Base-by-base conservation (phyloP, 2,329 filamentous ascomycete genomes). In the Cladosporium sp. region DNA sequence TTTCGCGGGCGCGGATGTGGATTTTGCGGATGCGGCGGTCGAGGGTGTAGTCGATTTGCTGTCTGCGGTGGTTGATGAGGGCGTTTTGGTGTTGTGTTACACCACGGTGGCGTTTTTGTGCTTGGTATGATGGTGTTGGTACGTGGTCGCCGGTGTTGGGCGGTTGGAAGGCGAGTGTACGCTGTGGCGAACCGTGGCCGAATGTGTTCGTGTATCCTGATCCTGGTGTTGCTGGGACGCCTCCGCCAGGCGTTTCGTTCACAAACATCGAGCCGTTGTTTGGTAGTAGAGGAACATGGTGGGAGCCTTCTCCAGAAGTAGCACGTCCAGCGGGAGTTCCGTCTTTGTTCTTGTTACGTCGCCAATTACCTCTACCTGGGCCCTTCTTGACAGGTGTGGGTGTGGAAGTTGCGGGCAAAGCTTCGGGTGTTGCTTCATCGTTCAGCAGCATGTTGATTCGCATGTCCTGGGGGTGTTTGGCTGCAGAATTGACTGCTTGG, bases 61-160 rank as follows among this genome's bases (percentile, higher is more conserved):
- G 87, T 67, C 87, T 90, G 21, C 91, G 84, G 76, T 93, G 93
- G 64, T 89, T 86, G 76, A 93, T 91, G 1, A 95, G 90, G 0
- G 91, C 91, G 46, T 93, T 81, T 77, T 95, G 91, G 76, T 95
- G 91, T 39, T 91, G 90, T 0, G 91, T 95, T 0, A 92, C 86
- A 2, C 91, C 91, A 1, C 91, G 85, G 10, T 89, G 88, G 74
- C 92, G 79, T 67, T 83, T 82, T 69, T 79, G 78, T 30, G 71
- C 68, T 60, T 76, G 74, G 56, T 75, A 74, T 21, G 74, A 73
- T 2, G 75, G 71, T 4, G 74, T 77, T 2, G 75, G 74, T 14
- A 75, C 67, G 56, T 76, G 75, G 57, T 73, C 73, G 43, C 68
- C 69, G 21, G 68, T 66, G 53, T 65, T 68, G 28, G 67, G 58